These are phyloP conservation scores for Senna siamea DNA, from an alignment of 306 rosid species.

Conservation along the genomic window DNA sequence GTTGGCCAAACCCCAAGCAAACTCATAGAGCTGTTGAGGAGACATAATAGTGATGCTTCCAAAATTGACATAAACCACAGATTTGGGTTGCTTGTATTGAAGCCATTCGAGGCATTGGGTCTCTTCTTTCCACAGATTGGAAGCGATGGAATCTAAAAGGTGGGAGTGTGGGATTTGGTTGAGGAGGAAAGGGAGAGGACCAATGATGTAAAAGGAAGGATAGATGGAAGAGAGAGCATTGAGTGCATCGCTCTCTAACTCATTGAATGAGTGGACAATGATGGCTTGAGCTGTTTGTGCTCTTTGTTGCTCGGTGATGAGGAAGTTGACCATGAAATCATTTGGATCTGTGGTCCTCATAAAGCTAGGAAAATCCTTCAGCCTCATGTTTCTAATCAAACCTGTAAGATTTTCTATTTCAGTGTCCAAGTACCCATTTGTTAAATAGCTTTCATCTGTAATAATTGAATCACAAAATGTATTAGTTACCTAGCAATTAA, in stretches of 20 bases:
- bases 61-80: background rate
- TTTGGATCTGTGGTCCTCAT: background rate
- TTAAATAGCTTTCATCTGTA: slow-evolving; percentile 31
- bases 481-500: no score
- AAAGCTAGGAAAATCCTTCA: slow-evolving; percentile 32
- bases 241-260: slow-evolving; percentile 25
- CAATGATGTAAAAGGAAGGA: background rate
- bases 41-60: background rate
- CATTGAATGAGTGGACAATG: slow-evolving; percentile 35
- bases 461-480: background rate
- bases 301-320: background rate
- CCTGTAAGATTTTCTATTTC: slow-evolving; percentile 23
- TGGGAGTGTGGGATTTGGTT: background rate
- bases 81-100: slow-evolving; percentile 2
- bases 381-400: background rate
- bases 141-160: background rate
- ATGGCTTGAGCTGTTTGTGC: background rate
- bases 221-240: background rate
- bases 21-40: background rate
- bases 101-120: slow-evolving; percentile 30
- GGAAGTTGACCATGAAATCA: background rate
- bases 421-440: slow-evolving; percentile 36
- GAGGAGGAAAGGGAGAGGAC: slow-evolving; percentile 16
- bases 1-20: background rate
- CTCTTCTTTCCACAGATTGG: slow-evolving; percentile 38